Evolutionary conservation across 352 stramenopile genomes (phyloP), one percentile per base, ranked within the genome.

Genomic region (Globisporangium rhizosaccharum): DNA sequence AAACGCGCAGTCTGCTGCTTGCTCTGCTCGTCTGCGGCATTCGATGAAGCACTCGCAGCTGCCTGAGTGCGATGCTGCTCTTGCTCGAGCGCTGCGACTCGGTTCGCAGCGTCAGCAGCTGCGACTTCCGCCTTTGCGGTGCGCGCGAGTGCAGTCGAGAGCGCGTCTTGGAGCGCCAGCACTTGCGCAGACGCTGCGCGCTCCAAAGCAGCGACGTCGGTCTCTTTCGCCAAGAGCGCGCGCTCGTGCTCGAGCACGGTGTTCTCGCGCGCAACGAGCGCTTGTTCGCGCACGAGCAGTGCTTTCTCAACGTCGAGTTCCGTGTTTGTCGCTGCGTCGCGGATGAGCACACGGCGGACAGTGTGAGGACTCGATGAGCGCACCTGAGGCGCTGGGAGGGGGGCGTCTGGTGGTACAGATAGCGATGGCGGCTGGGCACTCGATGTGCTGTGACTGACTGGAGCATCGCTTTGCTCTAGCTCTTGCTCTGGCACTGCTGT

Each of bases 261-360:
- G 30, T 72, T 69, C 51, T 90, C 77, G 17, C 57, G 73, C 14
- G 69, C 61, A 0, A 60, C 44, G 10, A 84, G 47, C 15, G 50
- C 37, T 18, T 72, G 67, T 15, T 88, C 78, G 28, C 76, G 75
- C 7, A 62, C 57, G 0, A 84, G 42, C 8, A 87, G 62, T 18
- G 80, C 64, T 26, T 79, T 79, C 18, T 87, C 76, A 11, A 77
- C 51, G 57, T 86, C 70, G 3, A 79, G 23, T 2, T 86, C 78
- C 0, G 81, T 90, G 28, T 90, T 90, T 2, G 76, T 88, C 18
- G 68, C 59, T n/a, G 37, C 65, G 20, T 90, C 81, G 20, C 44
- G 44, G 9, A 49, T 51, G 9, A 56, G 26, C 30, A 56, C 36
- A 14, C 51, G 51, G 3, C 5, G 33, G 17, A 56, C n/a, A 5